phyloP scores from a whole-genome alignment of 257 asterid genomes.

The Solanum appendiculatum region DNA sequence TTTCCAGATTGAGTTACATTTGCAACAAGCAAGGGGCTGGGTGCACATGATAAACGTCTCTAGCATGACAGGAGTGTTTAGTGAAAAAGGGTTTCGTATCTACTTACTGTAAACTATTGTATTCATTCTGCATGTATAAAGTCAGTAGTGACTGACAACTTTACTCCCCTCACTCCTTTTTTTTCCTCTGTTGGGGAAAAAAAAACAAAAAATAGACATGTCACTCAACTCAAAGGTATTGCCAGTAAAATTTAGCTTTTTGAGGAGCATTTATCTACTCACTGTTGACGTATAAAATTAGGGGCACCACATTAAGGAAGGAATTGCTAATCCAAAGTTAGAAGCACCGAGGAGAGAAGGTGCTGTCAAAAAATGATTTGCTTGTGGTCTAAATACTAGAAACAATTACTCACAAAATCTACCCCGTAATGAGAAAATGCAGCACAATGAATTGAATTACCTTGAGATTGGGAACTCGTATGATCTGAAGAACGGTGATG shows the following conservation, averaged over 20 bases:
- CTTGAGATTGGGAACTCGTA: constrained; percentile 95
- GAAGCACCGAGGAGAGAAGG: not conserved
- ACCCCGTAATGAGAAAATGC: not conserved
- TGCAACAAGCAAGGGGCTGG: not conserved
- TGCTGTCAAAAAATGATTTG: not conserved
- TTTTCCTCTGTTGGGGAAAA: not conserved
- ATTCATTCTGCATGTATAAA: not conserved
- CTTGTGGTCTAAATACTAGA: not conserved
- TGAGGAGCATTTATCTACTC: not conserved
- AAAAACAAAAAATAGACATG: not conserved
- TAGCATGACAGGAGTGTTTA: not conserved
- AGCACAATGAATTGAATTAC: constrained; percentile 14
- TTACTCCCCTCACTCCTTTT: not conserved
- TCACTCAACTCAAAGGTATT: not conserved
- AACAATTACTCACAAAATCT: not conserved
- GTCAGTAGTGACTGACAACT: not conserved
- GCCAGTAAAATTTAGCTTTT: not conserved
- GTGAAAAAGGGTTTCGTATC: not conserved
- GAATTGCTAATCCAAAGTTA: not conserved
- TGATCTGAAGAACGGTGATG: constrained; percentile 82
- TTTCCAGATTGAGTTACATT: not conserved
- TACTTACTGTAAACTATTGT: not conserved
- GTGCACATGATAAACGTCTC: not conserved
- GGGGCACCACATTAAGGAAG: not conserved
- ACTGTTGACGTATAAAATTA: not conserved